A percentile compares a stretch with the other conserved stretches of the same genome.
phyloP scores from a whole-genome alignment of 148 eudicot genomes.

The Chenopodium berlandieri region DNA sequence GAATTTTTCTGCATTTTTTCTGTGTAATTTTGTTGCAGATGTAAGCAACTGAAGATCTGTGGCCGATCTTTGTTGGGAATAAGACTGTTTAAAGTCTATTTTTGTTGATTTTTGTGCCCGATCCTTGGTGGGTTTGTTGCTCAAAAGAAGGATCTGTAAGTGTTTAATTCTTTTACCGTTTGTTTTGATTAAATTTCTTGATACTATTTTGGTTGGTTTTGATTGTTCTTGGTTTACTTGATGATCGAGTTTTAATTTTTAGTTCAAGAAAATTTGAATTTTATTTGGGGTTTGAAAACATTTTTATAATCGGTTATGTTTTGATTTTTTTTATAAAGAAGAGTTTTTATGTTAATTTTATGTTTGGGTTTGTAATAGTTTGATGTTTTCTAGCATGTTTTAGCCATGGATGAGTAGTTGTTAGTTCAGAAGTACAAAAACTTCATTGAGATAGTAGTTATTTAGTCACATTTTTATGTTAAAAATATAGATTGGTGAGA shows the following conservation, averaged over 20 bases:
- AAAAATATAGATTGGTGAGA: conserved; percentile 5
- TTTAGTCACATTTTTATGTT: conserved; percentile 2
- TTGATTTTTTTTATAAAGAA: not conserved
- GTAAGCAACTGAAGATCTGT: conserved; percentile 28
- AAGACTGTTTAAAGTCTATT: not conserved
- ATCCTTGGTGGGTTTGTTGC: conserved; percentile 23
- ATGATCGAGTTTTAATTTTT: conserved; percentile 13
- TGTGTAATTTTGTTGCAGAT: conserved; percentile 9
- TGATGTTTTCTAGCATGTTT: not conserved
- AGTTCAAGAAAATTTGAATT: conserved; percentile 3
- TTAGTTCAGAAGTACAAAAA: conserved; percentile 13
- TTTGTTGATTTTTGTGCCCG: conserved; percentile 16
- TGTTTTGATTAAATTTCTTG: not conserved
- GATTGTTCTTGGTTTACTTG: conserved; percentile 9
- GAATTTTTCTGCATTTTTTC: not conserved
- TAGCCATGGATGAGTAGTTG: conserved; percentile 22
- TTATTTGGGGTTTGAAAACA: not conserved
- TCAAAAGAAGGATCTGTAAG: conserved; percentile 34
- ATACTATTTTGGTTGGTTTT: conserved; percentile 10
- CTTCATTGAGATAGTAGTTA: conserved; percentile 11
- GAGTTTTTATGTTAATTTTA: not conserved
- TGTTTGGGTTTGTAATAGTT: conserved; percentile 1
- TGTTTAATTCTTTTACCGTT: not conserved
- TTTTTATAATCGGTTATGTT: not conserved
- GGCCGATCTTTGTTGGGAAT: conserved; percentile 17